Evolutionary conservation across 371 early-diverging fungal species (phyloP), one percentile per base, ranked within the genome.

Genomic region (Parasitella parasitica): DNA sequence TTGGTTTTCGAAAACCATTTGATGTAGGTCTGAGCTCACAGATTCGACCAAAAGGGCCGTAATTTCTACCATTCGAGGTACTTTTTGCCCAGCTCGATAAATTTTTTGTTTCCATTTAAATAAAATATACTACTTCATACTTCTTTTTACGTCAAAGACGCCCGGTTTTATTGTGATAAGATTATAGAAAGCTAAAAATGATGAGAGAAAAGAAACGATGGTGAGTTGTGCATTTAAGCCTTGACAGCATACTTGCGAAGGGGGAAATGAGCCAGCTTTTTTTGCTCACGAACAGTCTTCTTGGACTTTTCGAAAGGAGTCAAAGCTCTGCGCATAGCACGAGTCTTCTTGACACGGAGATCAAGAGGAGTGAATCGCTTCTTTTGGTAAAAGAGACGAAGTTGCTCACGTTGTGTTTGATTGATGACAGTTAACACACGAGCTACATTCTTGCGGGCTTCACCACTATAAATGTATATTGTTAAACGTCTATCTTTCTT

Each of bases 341-440:
- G 93, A 64, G 97, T 97, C 91, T 93, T 93, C 93, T 97, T 97
- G 81, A 79, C 83, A 74, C 97, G 94, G 77, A 97, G 90, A 75
- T 97, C 97, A 66, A 93, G 83, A 67, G 97, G 97, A 50, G 86
- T 68, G 87, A 91, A 89, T 86, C 93, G 94, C 88, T 93, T 95
- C 75, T 89, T 89, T 76, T 89, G 87, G 86, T 92, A 94, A 84
- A 86, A 87, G 57, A 86, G 73, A 67, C 91, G 90, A 63, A 94
- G 88, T 77, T 89, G 85, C 54, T 87, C 89, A 65, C 95, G 92
- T 75, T 92, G 89, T 71, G 88, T 88, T 80, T 96, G 94, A 85
- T 84, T 87, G 82, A 95, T 94, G 75, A 96, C 96, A 54, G 97
- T 97, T 73, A 93, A 81, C 62, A 94, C 94, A 69, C 95, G 91